Evolutionary conservation across 2,329 filamentous ascomycete species (phyloP).

Genomic region (Hypoxylon sp.): DNA sequence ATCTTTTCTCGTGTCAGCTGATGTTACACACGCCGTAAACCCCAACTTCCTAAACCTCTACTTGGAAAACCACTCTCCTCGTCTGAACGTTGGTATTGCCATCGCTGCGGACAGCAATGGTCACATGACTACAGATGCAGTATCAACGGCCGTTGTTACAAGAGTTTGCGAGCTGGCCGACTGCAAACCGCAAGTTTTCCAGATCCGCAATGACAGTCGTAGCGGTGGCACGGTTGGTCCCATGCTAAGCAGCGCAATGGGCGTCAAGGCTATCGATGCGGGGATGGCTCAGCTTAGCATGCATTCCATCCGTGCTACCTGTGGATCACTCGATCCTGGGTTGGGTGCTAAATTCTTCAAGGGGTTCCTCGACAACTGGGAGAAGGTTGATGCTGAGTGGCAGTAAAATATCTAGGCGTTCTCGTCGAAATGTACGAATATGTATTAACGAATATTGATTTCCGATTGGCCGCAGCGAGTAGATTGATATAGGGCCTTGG

Average conservation of each 20-base stretch:
- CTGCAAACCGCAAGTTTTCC: constrained; percentile 83
- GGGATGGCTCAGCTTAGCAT: constrained; percentile 93
- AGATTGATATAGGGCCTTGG: no score
- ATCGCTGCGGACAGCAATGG: constrained; percentile 87
- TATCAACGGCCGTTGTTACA: constrained; percentile 82
- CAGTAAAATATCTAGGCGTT: constrained; percentile 27
- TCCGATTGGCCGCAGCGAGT: not conserved
- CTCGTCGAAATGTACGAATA: constrained; percentile 6
- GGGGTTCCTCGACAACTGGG: constrained; percentile 87
- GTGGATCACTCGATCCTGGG: constrained; percentile 84
- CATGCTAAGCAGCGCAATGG: constrained; percentile 81
- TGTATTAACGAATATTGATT: constrained; percentile 4
- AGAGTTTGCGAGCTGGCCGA: constrained; percentile 79
- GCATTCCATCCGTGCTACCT: constrained; percentile 92
- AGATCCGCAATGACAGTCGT: constrained; percentile 91
- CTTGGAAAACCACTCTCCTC: constrained; percentile 83
- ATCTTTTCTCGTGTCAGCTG: constrained; percentile 90
- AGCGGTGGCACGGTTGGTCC: constrained; percentile 96
- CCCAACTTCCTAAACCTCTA: constrained; percentile 91
- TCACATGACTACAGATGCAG: constrained; percentile 93
- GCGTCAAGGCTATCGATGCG: constrained; percentile 84
- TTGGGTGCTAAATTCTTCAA: constrained; percentile 88
- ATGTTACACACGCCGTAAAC: constrained; percentile 93
- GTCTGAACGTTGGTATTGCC: constrained; percentile 86
- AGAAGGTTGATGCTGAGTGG: constrained; percentile 86